phyloP scores from a whole-genome alignment of 495 filamentous ascomycete genomes.

The Penicillium ucsense region DNA sequence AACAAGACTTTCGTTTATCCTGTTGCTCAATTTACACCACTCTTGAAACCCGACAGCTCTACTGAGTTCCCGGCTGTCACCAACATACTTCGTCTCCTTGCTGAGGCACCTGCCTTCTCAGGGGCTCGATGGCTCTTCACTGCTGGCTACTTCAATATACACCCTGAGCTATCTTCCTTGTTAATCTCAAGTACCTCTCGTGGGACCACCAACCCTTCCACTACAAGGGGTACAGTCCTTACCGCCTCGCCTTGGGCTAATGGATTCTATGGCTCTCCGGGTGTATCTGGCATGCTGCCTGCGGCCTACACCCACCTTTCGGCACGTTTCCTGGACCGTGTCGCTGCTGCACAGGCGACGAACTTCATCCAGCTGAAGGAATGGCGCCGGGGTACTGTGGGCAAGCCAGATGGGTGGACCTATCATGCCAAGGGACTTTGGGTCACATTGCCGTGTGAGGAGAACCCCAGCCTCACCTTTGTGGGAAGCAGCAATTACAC shows the following conservation, averaged over 20 bases:
- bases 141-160: conserved; percentile 96
- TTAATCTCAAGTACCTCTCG: conserved; percentile 52
- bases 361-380: conserved; percentile 67
- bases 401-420: conserved; percentile 78
- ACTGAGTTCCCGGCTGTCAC: conserved; percentile 80
- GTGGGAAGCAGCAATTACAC: conserved; percentile 96
- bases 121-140: conserved; percentile 87
- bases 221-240: conserved; percentile 66
- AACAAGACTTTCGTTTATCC: conserved; percentile 75
- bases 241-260: conserved; percentile 94
- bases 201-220: conserved; percentile 18
- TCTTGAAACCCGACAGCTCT: conserved; percentile 67
- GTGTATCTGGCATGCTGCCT: conserved; percentile 81
- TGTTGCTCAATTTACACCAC: conserved; percentile 69
- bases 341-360: conserved; percentile 48
- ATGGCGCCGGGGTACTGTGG: conserved; percentile 77
- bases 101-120: conserved; percentile 43
- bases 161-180: conserved; percentile 65
- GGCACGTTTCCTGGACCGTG: conserved; percentile 65
- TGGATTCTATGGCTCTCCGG: conserved; percentile 85
- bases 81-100: conserved; percentile 58
- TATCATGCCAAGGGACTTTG: conserved; percentile 98
- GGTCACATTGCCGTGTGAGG: conserved; percentile 59
- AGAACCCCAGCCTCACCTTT: conserved; percentile 63
- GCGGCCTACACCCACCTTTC: conserved; percentile 85